phyloP scores from a whole-genome alignment of 371 early-diverging fungal genomes.

The Mucor saturninus region DNA sequence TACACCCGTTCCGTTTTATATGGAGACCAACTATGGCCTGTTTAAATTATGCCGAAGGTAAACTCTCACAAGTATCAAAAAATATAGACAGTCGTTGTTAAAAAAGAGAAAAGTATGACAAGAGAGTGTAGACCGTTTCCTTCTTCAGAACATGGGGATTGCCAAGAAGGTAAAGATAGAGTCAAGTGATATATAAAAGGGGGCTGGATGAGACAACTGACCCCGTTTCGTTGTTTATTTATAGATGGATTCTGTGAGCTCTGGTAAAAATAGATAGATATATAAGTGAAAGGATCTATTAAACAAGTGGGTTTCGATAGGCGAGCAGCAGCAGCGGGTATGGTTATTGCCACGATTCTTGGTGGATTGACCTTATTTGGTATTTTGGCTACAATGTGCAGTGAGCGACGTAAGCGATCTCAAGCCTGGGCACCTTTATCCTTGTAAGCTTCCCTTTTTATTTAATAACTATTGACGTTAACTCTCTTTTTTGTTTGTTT shows the following conservation, averaged over 20 bases:
- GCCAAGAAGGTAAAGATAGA: conserved; percentile 43
- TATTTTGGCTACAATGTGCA: conserved; percentile 48
- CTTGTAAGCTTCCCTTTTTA: conserved; percentile 28
- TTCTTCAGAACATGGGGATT: conserved; percentile 47
- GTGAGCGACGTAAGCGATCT: conserved; percentile 43
- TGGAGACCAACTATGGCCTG: conserved; percentile 54
- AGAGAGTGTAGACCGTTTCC: conserved; percentile 55
- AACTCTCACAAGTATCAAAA: not conserved
- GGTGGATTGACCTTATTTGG: conserved; percentile 44
- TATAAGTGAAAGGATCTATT: too few species aligned
- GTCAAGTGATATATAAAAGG: not conserved
- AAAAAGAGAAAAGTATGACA: conserved; percentile 23
- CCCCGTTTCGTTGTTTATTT: not conserved
- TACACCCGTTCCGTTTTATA: conserved; percentile 51
- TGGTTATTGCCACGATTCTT: conserved; percentile 46
- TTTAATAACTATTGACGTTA: not conserved
- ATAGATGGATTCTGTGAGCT: conserved; percentile 56
- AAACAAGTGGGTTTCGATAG: conserved; percentile 14
- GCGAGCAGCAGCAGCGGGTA: conserved; percentile 49
- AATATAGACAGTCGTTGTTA: too few species aligned
- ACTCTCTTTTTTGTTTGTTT: not conserved
- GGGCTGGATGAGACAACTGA: not conserved
- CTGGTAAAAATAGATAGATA: conserved; percentile 31
- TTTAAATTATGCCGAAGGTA: conserved; percentile 52
- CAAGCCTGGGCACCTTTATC: conserved; percentile 49